Evolutionary conservation across 2,329 filamentous ascomycete species (phyloP).

Genomic region (Tolypocladium capitatum): DNA sequence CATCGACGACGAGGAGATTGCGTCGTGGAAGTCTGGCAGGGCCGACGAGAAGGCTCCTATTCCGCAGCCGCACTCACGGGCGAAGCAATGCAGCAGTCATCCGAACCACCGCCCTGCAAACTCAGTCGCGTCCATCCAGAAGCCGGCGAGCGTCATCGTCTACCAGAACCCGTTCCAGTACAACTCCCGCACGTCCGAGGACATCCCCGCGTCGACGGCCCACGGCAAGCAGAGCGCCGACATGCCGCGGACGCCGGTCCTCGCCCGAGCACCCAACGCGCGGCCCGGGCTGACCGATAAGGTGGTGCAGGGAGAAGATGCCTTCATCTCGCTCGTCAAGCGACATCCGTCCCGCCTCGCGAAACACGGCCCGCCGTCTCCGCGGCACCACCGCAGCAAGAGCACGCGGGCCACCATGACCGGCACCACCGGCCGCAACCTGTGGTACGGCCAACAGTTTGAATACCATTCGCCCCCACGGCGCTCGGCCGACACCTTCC

Average conservation of each 20-base stretch:
- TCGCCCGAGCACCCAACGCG: constrained; percentile 49
- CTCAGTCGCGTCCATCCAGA: constrained; percentile 24
- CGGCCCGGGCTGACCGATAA: constrained; percentile 50
- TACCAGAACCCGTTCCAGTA: constrained; percentile 26
- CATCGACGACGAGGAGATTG: constrained; percentile 53
- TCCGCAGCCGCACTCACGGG: not conserved
- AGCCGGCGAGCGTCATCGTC: constrained; percentile 40
- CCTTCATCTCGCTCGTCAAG: constrained; percentile 40
- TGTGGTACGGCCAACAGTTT: constrained; percentile 23
- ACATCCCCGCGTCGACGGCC: constrained; percentile 16
- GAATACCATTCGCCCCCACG: constrained; percentile 18
- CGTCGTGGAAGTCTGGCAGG: constrained; percentile 42
- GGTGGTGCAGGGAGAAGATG: constrained; percentile 43
- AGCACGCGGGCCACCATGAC: constrained; percentile 33
- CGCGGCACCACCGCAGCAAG: constrained; percentile 25
- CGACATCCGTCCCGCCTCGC: constrained; percentile 39
- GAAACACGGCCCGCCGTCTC: constrained; percentile 28
- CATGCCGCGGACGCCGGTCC: constrained; percentile 33
- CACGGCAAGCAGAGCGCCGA: constrained; percentile 30
- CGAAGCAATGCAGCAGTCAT: constrained; percentile 1
- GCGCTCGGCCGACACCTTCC: constrained; percentile 18
- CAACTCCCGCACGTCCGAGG: constrained; percentile 12
- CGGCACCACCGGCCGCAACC: constrained; percentile 24
- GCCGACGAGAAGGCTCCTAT: constrained; percentile 14
- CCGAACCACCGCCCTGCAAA: constrained; percentile 14